Evolutionary conservation across 2,329 filamentous ascomycete species (phyloP), one percentile per base, ranked within the genome.

Genomic region (Neofusicoccum kwambonambiense): DNA sequence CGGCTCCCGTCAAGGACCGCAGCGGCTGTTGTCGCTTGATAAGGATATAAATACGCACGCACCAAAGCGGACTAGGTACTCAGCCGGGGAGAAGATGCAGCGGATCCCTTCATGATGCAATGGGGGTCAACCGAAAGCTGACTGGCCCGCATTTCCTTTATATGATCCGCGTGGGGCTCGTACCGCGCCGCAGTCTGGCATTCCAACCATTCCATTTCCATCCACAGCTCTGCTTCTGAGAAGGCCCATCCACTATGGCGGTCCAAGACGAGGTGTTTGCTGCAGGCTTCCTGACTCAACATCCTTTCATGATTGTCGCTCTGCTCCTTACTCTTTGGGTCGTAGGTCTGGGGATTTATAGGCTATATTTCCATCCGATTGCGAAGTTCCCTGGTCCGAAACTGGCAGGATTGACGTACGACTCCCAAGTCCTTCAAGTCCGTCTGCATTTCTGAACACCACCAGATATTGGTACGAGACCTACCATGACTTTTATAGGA

Each of bases 401-500:
- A 35, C 42, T 66, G 17, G 62, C 67, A 15, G 69, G 68, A 6
- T 54, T 67, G 19, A 69, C 69, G 7, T 67, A 64, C 34, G 50
- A 12, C 6, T 8, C 15, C 31, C 31, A 4, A n/a, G 13, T 31
- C 5, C 17, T 44, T 8, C 4, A 12, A 44, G 13, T 44, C 7
- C 9, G 7, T 15, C 3, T 44, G 9, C 15, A 5, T 13, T 15
- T 3, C 13, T 50, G 27, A 34, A 50, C 22, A 12, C 6, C 1
- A 4, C 27, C 8, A 52, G 50, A 3, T 57, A 62, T 13, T 62
- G 58, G 64, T 75, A 75, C 1, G 75, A 78, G 37, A 72, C 75
- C n/a, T 78, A 77, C 64, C 71, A 77, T 64, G 76, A 79, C 69
- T 68, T 74, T 4, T 44, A 75, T 11, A 65, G 67, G 27, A 67